phyloP scores from a whole-genome alignment of 2,329 filamentous ascomycete genomes.

The Ascochyta viciae-villosae region DNA sequence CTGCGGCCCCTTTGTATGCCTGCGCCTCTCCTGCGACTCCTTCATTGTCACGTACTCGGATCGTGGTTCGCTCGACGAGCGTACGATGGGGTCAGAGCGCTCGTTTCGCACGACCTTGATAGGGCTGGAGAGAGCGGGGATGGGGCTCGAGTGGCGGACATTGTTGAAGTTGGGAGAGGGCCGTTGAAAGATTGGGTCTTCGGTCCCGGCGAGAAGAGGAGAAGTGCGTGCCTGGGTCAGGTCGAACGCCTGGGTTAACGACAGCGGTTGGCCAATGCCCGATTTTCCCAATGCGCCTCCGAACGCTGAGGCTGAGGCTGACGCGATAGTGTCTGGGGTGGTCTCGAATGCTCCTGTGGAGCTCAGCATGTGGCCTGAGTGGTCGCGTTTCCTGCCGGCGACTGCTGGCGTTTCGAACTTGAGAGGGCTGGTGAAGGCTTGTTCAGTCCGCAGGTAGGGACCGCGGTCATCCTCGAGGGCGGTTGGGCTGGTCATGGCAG shows the following conservation, averaged over 20 bases:
- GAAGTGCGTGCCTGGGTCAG: conserved; percentile 56
- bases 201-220: conserved; percentile 48
- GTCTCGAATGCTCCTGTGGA: conserved; percentile 48
- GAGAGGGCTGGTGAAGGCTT: conserved; percentile 40
- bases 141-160: conserved; percentile 48
- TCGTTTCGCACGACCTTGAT: conserved; percentile 35
- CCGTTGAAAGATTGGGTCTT: conserved; percentile 54
- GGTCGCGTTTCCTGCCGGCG: conserved; percentile 49
- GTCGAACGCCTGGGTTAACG: conserved; percentile 55
- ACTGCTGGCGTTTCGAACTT: conserved; percentile 53
- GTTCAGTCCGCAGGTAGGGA: conserved; percentile 23
- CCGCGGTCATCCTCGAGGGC: conserved; percentile 36
- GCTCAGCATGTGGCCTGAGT: conserved; percentile 50
- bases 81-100: conserved; percentile 31
- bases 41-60: conserved; percentile 54
- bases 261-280: conserved; percentile 43
- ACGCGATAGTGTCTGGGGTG: conserved; percentile 51
- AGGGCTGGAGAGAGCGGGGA: conserved; percentile 49
- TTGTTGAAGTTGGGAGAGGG: conserved; percentile 54
- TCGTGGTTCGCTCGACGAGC: conserved; percentile 51
- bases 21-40: conserved; percentile 53
- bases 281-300: conserved; percentile 30
- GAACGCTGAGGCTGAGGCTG: conserved; percentile 44
- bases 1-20: conserved; percentile 26
- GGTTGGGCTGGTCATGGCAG: conserved; percentile 40